phyloP scores from a whole-genome alignment of 495 filamentous ascomycete species.

The Bathelium albidoporum region DNA sequence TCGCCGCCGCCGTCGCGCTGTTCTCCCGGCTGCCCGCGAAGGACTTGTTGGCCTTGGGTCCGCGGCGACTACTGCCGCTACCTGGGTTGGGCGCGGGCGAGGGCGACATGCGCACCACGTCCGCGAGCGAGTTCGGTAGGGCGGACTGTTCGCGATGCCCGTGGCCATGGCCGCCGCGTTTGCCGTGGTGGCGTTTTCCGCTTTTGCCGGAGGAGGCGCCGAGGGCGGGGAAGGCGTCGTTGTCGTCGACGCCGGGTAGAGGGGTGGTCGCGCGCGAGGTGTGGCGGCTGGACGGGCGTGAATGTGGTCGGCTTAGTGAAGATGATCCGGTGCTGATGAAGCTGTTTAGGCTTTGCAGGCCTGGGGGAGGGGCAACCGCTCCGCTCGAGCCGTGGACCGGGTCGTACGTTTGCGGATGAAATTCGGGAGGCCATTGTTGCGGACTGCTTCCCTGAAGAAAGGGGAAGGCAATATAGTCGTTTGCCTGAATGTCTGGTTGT shows the following conservation, averaged over 20 bases:
- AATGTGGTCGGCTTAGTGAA: constrained; percentile 56
- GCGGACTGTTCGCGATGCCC: constrained; percentile 16
- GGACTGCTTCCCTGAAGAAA: constrained; percentile 48
- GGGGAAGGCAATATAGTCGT: constrained; percentile 87
- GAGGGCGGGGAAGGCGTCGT: constrained; percentile 92
- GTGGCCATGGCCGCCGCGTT: constrained; percentile 67
- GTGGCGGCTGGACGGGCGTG: constrained; percentile 79
- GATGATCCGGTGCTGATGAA: constrained; percentile 16
- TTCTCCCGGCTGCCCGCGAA: constrained; percentile 51
- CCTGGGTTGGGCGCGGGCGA: constrained; percentile 34
- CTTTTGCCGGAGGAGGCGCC: constrained; percentile 54
- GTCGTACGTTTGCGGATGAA: constrained; percentile 1
- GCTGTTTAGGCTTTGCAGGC: constrained; percentile 36
- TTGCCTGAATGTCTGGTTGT: constrained; percentile 62
- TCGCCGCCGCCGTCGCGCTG: constrained; percentile 67
- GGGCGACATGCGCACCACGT: constrained; percentile 45
- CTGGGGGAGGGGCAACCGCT: constrained; percentile 41
- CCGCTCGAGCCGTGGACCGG: background rate
- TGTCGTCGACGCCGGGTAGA: constrained; percentile 79
- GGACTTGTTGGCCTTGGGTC: constrained; percentile 17
- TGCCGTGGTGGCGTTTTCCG: constrained; percentile 83
- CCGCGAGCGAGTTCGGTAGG: constrained; percentile 79
- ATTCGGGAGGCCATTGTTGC: background rate
- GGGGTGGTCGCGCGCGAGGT: constrained; percentile 57
- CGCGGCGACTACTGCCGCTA: constrained; percentile 16